Conservation (phyloP, 306 rosid genomes). For the Prinsepia uniflora region DNA sequence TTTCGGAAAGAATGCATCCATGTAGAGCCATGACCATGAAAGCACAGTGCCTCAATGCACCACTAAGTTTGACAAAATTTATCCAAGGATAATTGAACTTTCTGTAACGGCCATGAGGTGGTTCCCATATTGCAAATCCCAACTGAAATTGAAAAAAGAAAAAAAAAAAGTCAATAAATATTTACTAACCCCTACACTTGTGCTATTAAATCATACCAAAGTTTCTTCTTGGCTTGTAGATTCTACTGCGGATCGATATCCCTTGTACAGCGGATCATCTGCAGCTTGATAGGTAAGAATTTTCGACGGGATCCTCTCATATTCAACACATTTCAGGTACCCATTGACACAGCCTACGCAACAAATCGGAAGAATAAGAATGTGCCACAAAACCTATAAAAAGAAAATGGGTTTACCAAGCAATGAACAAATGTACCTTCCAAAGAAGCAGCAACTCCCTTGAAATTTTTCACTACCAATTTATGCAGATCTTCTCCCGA, state of each 20-base stretch:
- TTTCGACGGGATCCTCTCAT: slow-evolving; percentile 55
- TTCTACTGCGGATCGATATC: slow-evolving; percentile 54
- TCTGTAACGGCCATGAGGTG: slow-evolving; percentile 67
- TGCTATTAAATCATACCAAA: slow-evolving; percentile 39
- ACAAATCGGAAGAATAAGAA: neutral
- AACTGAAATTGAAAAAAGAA: slow-evolving; percentile 34
- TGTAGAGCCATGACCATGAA: slow-evolving; percentile 70
- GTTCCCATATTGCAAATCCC: slow-evolving; percentile 75
- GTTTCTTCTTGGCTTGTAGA: slow-evolving; percentile 61
- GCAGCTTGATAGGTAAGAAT: slow-evolving; percentile 62
- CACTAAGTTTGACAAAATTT: slow-evolving; percentile 51
- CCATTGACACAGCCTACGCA: slow-evolving; percentile 52
- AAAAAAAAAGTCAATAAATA: neutral
- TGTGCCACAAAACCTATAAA: neutral
- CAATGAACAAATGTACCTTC: slow-evolving; percentile 37
- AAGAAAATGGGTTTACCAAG: neutral
- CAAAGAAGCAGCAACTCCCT: slow-evolving; percentile 54
- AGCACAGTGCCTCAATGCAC: slow-evolving; percentile 72
- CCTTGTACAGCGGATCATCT: slow-evolving; percentile 59
- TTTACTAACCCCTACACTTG: neutral
- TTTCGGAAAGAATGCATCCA: slow-evolving; percentile 74
- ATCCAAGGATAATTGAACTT: slow-evolving; percentile 59
- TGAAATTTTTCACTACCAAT: slow-evolving; percentile 54
- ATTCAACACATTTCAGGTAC: slow-evolving; percentile 51
- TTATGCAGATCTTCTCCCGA: slow-evolving; percentile 76